phyloP scores from a whole-genome alignment of 768 basidiomycete genomes.

The Mycena capillaripes region DNA sequence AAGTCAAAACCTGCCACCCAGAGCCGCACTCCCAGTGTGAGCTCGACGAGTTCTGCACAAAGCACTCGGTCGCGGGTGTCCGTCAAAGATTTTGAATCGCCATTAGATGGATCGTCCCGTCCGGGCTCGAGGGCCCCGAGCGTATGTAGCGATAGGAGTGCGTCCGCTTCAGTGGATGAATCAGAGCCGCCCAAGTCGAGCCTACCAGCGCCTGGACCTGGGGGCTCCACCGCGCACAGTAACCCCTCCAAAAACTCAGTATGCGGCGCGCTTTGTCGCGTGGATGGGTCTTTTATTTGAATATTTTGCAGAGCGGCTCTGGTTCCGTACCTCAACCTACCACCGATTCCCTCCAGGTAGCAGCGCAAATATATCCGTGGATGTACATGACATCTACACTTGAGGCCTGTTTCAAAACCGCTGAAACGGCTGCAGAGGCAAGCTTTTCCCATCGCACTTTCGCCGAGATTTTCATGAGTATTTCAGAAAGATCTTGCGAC shows the following conservation, averaged over 20 bases:
- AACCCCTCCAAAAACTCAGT: background rate
- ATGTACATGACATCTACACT: conserved; percentile 70
- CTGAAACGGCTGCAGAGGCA: conserved; percentile 55
- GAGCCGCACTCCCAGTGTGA: conserved; percentile 24
- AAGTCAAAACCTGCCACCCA: conserved; percentile 14
- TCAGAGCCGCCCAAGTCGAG: background rate
- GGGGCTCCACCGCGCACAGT: background rate
- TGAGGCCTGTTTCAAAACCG: conserved; percentile 61
- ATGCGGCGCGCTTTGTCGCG: conserved; percentile 21
- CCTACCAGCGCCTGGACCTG: background rate
- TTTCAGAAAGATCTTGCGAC: conserved; percentile 54
- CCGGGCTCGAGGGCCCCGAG: conserved; percentile 16
- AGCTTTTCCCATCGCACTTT: conserved; percentile 9
- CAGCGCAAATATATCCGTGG: conserved; percentile 72
- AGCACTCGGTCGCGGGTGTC: background rate
- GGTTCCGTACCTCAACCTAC: conserved; percentile 40
- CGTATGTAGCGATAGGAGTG: conserved; percentile 7
- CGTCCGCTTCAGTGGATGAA: background rate
- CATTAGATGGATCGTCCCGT: background rate
- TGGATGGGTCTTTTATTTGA: background rate
- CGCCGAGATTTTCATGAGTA: background rate
- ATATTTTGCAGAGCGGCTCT: conserved; percentile 4
- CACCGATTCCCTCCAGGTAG: conserved; percentile 59
- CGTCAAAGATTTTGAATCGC: background rate
- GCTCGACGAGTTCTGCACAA: conserved; percentile 22